A percentile compares a stretch with the other conserved stretches of the same genome.
phyloP scores from a whole-genome alignment of 2,329 filamentous ascomycete genomes.

The Byssothecium circinans region DNA sequence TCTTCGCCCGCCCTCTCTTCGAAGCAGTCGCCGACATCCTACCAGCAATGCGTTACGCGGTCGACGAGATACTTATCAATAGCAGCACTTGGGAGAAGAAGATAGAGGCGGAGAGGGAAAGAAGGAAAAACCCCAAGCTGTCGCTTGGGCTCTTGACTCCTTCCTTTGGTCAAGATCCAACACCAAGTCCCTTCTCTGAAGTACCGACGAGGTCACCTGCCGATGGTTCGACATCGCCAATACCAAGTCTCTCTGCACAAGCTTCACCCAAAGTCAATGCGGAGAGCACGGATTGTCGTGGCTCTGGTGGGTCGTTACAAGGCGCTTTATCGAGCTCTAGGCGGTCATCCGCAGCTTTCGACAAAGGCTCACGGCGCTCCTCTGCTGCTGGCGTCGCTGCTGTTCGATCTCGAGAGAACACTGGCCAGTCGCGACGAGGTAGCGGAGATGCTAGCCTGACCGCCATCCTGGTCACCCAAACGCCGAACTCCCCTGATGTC shows the following conservation, averaged over 20 bases:
- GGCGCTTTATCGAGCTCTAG: constrained; percentile 25
- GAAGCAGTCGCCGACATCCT: constrained; percentile 83
- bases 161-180: constrained; percentile 29
- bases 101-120: constrained; percentile 65
- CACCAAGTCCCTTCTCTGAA: constrained; percentile 39
- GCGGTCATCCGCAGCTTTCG: constrained; percentile 33
- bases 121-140: constrained; percentile 39
- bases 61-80: constrained; percentile 79
- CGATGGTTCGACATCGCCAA: constrained; percentile 11
- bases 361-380: constrained; percentile 33
- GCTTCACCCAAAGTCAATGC: constrained; percentile 2
- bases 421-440: constrained; percentile 39
- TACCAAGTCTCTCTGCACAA: constrained; percentile 9
- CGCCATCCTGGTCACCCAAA: constrained; percentile 44
- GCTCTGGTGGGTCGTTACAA: constrained; percentile 31
- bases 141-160: constrained; percentile 26
- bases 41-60: constrained; percentile 80
- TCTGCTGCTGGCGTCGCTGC: constrained; percentile 29
- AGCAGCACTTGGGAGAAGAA: constrained; percentile 71
- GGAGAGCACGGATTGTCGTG: constrained; percentile 28
- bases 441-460: constrained; percentile 45
- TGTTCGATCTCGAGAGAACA: constrained; percentile 34
- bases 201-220: constrained; percentile 16
- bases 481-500: constrained; percentile 32
- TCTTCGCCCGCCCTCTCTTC: constrained; percentile 92